A percentile compares a stretch with the other conserved stretches of the same genome.
phyloP scores from a whole-genome alignment of 225 moss, liverwort and hornwort species.

The Rhytidiadelphus loreus region DNA sequence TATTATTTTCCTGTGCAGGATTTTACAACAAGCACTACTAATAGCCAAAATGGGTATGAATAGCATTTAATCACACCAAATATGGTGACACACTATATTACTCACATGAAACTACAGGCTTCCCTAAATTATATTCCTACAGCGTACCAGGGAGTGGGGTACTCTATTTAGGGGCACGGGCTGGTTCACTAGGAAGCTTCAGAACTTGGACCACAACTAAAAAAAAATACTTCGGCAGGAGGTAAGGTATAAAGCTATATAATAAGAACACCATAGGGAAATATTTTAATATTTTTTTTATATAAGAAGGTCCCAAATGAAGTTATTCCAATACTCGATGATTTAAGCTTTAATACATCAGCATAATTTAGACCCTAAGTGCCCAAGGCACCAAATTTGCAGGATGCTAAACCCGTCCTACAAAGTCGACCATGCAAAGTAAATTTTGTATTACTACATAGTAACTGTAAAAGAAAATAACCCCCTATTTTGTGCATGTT shows the following conservation, averaged over 20 bases:
- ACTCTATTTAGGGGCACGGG: not conserved
- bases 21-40: not conserved
- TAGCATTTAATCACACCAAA: not conserved
- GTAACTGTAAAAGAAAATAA: too few relatives aligned
- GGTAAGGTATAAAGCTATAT: too few relatives aligned
- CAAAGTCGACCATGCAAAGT: too few relatives aligned
- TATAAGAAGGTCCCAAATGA: too few relatives aligned
- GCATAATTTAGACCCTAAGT: too few relatives aligned
- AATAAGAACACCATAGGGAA: not conserved
- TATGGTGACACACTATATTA: not conserved
- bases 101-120: not conserved
- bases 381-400: too few relatives aligned
- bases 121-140: not conserved
- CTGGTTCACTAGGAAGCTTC: not conserved
- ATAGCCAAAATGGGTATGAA: not conserved
- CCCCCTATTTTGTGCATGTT: too few relatives aligned
- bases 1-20: too few relatives aligned
- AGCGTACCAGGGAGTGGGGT: too few relatives aligned
- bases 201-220: not conserved
- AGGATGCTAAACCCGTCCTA: too few relatives aligned
- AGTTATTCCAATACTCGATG: not conserved
- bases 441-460: too few relatives aligned
- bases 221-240: not conserved
- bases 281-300: not conserved
- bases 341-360: not conserved